These are phyloP conservation scores for Serendipita sp. DNA, from an alignment of 1,284 basidiomycete species.

Conservation along the genomic window DNA sequence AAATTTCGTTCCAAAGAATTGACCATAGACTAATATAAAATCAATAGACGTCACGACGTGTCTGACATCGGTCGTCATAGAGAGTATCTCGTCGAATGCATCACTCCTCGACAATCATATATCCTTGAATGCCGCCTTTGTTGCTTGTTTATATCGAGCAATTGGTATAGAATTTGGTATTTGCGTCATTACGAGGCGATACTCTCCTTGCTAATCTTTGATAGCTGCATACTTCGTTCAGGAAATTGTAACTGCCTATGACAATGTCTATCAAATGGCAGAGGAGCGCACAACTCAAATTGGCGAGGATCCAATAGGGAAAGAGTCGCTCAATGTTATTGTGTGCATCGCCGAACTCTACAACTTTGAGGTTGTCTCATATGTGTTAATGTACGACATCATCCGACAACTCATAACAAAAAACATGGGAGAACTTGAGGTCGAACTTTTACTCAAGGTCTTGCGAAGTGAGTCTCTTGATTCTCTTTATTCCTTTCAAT, in stretches of 20 bases:
- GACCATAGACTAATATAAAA: not conserved
- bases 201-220: slow-evolving; percentile 1
- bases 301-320: slow-evolving; percentile 31
- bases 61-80: slow-evolving; percentile 66
- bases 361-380: slow-evolving; percentile 88
- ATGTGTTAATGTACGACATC: slow-evolving; percentile 78
- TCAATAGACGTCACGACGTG: slow-evolving; percentile 65
- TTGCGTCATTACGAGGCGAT: slow-evolving; percentile 16
- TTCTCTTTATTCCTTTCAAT: not conserved
- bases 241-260: slow-evolving; percentile 49
- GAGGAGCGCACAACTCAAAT: slow-evolving; percentile 8
- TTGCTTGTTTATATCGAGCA: slow-evolving; percentile 72
- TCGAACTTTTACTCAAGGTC: slow-evolving; percentile 81
- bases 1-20: not conserved
- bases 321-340: slow-evolving; percentile 81
- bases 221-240: slow-evolving; percentile 70
- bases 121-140: slow-evolving; percentile 78
- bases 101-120: slow-evolving; percentile 85
- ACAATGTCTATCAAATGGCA: slow-evolving; percentile 19
- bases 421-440: slow-evolving; percentile 58
- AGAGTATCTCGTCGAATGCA: slow-evolving; percentile 70
- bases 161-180: slow-evolving; percentile 84
- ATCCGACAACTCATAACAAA: slow-evolving; percentile 64
- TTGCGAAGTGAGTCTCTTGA: slow-evolving; percentile 50
- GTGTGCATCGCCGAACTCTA: slow-evolving; percentile 85